Evolutionary conservation across 352 stramenopile species (phyloP).

Genomic region (Phytophthora idaei): DNA sequence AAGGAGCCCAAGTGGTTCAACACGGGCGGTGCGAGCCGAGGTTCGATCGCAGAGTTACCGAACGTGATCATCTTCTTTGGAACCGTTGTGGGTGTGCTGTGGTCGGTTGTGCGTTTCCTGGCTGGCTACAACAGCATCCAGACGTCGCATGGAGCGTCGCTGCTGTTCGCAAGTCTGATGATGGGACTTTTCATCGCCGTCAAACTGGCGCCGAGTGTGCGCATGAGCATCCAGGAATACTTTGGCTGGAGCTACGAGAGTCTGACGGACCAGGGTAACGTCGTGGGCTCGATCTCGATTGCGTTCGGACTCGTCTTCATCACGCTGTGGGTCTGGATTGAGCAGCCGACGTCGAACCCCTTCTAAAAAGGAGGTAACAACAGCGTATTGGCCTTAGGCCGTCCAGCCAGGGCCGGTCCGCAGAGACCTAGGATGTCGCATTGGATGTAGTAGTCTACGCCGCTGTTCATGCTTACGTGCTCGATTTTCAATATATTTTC

Average conservation of each 20-base stretch:
- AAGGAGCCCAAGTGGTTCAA: constrained; percentile 84
- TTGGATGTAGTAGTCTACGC: constrained; percentile 5
- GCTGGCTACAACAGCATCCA: constrained; percentile 78
- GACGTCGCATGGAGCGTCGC: constrained; percentile 73
- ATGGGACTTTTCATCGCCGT: constrained; percentile 85
- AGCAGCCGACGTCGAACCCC: constrained; percentile 82
- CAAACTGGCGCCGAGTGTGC: constrained; percentile 80
- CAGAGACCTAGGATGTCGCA: constrained; percentile 27
- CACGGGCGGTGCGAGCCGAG: constrained; percentile 70
- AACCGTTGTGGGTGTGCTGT: constrained; percentile 67
- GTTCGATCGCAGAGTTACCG: constrained; percentile 69
- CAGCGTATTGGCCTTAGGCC: constrained; percentile 21
- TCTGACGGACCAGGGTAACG: constrained; percentile 85
- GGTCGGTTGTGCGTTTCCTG: constrained; percentile 81
- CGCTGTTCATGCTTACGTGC: constrained; percentile 36
- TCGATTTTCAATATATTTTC: constrained; percentile 52
- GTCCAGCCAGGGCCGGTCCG: constrained; percentile 10
- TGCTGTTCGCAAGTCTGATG: constrained; percentile 77
- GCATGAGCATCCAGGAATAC: constrained; percentile 90
- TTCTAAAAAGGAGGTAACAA: constrained; percentile 44
- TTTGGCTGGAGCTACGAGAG: constrained; percentile 90
- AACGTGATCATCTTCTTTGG: constrained; percentile 83
- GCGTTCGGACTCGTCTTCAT: constrained; percentile 82
- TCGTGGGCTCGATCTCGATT: constrained; percentile 75
- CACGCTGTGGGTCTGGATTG: constrained; percentile 82